Percentiles rank a stretch among this genome's conserved stretches.
phyloP scores from a whole-genome alignment of 2,329 filamentous ascomycete genomes.

The Alternaria sp. region DNA sequence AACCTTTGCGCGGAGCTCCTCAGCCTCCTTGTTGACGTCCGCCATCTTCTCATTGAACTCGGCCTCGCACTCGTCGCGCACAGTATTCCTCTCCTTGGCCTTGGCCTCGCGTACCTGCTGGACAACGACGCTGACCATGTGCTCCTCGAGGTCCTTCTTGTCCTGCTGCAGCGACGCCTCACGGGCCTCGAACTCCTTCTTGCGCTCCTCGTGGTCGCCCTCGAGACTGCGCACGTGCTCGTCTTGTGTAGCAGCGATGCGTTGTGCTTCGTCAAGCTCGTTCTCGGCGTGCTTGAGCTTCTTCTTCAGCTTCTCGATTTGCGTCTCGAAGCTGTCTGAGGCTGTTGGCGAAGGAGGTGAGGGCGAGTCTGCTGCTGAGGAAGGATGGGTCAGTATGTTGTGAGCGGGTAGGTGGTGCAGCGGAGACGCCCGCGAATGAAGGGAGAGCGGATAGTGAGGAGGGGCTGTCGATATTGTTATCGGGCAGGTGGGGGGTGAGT shows the following conservation, averaged over 20 bases:
- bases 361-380: conserved; percentile 34
- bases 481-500: conserved; percentile 28
- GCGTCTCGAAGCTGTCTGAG: conserved; percentile 40
- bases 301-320: conserved; percentile 45
- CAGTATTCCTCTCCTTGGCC: conserved; percentile 46
- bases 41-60: conserved; percentile 44
- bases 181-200: conserved; percentile 41
- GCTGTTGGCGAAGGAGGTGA: conserved; percentile 41
- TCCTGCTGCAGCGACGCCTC: conserved; percentile 44
- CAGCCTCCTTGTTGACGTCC: conserved; percentile 24
- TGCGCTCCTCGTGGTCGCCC: conserved; percentile 45
- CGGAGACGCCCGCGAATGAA: conserved; percentile 22
- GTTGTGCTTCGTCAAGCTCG: conserved; percentile 47
- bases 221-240: conserved; percentile 42
- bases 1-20: conserved; percentile 24
- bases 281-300: conserved; percentile 40
- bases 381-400: conserved; percentile 30
- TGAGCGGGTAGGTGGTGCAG: conserved; percentile 27
- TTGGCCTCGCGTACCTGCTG: conserved; percentile 53
- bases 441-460: conserved; percentile 29
- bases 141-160: conserved; percentile 52
- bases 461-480: conserved; percentile 33
- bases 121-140: conserved; percentile 53
- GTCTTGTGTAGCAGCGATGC: conserved; percentile 38
- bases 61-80: conserved; percentile 46